Base-by-base conservation (phyloP, 768 basidiomycete species). In the Tephrocybe rancida region DNA sequence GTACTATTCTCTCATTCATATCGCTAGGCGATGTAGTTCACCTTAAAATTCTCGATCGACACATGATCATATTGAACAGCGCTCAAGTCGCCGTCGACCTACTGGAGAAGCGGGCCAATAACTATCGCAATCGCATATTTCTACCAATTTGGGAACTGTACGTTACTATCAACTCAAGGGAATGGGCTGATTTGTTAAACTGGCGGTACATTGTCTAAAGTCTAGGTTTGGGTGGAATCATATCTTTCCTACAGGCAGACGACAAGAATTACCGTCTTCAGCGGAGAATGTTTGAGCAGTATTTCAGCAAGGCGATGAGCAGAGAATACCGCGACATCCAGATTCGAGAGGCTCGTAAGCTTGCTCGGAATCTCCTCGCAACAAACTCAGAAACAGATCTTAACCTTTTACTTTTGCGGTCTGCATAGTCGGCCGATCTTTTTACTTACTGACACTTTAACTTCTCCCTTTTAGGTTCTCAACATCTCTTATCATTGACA, bases 291-390 rank as follows among this genome's bases (percentile, higher is more conserved):
- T 46, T 64, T 26, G 50, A 63, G 32, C 52, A 57, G 19, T 56
- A 59, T 24, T 55, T 67, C 21, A 66, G 50, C 37, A 59, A 56
- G 18, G 49, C 57, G 18, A 60, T 62, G 30, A 55, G 67, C 38
- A 46, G 50, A 37, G 47, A 61, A 7, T 67, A 70, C 57, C 53
- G 61, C 18, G 52, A 57, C 21, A 56, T 70, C 26, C 65, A 70
- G 35, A 62, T 68, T 24, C 43, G 52, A 19, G 70, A 73, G 55
- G 73, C 69, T 0, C 61, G 57, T 13, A 54, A 60, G 16, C 69
- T 78, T 34, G 57, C 71, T 26, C 32, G 54, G 10, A 68, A 66
- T 32, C 46, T 76, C 9, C 35, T 37, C 11, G 35, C 35, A n/a
- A 51, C 69, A 21, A 48, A 53, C 35, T 45, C 56, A 13, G 35